Conservation (phyloP, 2,329 filamentous ascomycete genomes). For the Monilinia laxa region DNA sequence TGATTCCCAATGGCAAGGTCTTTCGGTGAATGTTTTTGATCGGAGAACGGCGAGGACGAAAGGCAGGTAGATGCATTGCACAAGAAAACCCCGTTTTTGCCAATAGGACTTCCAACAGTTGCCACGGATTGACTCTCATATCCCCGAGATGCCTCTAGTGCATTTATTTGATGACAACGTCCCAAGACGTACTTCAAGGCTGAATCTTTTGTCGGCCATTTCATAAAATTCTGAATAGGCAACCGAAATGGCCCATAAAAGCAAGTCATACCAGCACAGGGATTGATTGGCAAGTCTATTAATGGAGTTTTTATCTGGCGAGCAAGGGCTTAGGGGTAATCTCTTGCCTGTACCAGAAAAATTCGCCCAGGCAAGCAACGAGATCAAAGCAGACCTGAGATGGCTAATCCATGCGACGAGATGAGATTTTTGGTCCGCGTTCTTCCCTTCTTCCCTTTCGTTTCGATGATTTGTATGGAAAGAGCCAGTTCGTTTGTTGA, state of each 20-base stretch:
- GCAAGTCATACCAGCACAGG: neutral
- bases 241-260: neutral
- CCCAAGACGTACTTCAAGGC: neutral
- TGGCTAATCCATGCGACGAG: neutral
- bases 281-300: neutral
- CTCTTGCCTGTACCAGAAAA: neutral
- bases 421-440: neutral
- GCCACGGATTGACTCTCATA: no score
- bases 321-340: neutral
- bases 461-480: neutral
- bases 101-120: neutral
- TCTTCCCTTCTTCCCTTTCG: neutral
- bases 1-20: neutral
- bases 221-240: neutral
- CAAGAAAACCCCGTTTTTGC: neutral
- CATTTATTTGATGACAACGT: neutral
- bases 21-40: neutral
- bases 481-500: neutral
- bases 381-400: neutral
- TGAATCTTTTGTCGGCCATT: neutral
- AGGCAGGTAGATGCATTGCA: neutral
- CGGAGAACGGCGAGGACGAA: neutral
- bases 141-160: neutral
- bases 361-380: neutral
- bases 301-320: neutral